phyloP scores from a whole-genome alignment of 371 early-diverging fungal species.

The Rhizopus sp. region DNA sequence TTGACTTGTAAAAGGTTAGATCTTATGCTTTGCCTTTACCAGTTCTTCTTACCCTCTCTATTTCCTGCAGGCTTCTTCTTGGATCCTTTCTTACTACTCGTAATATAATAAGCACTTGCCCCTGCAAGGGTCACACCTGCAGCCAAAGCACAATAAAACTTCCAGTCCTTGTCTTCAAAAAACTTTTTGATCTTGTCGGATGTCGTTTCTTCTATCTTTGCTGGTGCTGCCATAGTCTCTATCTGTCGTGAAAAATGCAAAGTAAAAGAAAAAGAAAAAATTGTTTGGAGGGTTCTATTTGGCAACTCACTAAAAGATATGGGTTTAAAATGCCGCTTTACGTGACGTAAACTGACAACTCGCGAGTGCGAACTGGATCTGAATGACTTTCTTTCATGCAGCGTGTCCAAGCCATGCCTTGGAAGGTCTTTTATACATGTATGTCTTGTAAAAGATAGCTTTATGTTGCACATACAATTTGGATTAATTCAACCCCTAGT shows the following conservation, averaged over 20 bases:
- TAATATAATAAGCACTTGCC: conserved; percentile 68
- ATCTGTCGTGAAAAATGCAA: background rate
- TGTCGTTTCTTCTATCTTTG: conserved; percentile 3
- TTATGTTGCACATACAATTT: too few species aligned
- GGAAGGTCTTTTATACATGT: too few species aligned
- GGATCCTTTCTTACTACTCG: conserved; percentile 28
- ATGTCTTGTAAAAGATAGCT: too few species aligned
- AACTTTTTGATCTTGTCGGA: conserved; percentile 56
- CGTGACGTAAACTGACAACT: background rate
- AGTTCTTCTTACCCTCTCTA: conserved; percentile 17
- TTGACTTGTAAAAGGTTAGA: background rate
- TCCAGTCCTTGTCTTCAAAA: conserved; percentile 78
- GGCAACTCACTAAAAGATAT: background rate
- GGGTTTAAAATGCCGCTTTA: background rate
- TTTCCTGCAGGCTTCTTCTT: conserved; percentile 29
- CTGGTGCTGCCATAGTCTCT: conserved; percentile 1
- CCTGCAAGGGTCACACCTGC: conserved; percentile 69
- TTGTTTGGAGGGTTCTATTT: background rate
- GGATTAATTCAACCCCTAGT: too few species aligned
- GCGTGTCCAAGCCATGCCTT: too few species aligned
- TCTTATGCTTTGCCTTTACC: conserved; percentile 6
- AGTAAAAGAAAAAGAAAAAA: background rate
- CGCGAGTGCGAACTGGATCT: too few species aligned
- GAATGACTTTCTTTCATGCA: background rate
- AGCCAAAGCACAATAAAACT: conserved; percentile 71